Conservation (phyloP, 1,284 basidiomycete genomes). For the Boletus mariae region DNA sequence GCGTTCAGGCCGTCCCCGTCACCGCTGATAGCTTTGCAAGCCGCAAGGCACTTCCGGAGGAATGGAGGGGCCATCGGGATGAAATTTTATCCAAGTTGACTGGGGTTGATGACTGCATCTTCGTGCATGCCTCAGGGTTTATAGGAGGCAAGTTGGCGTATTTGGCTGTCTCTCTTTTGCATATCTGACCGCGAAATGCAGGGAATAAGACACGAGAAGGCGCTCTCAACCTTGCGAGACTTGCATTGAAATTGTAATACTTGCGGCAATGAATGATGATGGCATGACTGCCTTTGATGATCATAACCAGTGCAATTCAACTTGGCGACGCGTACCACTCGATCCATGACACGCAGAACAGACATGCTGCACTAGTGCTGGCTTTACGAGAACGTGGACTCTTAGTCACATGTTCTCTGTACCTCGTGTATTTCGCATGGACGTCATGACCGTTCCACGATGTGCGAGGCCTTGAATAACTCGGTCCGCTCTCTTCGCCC, state of each 20-base stretch:
- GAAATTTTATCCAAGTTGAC: slow-evolving; percentile 70
- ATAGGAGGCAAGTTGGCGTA: slow-evolving; percentile 71
- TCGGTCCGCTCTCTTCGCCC: slow-evolving; percentile 6
- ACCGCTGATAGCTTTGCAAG: slow-evolving; percentile 84
- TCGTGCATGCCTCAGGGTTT: slow-evolving; percentile 94
- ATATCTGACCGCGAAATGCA: slow-evolving; percentile 30
- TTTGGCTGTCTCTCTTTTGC: background rate
- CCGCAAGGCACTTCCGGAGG: slow-evolving; percentile 88
- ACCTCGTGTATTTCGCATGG: slow-evolving; percentile 36
- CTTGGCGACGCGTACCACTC: slow-evolving; percentile 9
- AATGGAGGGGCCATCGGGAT: slow-evolving; percentile 91
- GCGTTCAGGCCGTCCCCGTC: slow-evolving; percentile 89
- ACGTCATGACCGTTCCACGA: slow-evolving; percentile 25
- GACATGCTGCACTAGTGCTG: slow-evolving; percentile 17
- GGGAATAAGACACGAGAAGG: slow-evolving; percentile 93
- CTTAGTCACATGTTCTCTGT: slow-evolving; percentile 6
- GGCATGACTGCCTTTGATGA: slow-evolving; percentile 14
- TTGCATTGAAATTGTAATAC: slow-evolving; percentile 48
- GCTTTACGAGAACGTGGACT: slow-evolving; percentile 12
- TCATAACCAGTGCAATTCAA: slow-evolving; percentile 8
- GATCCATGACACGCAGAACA: slow-evolving; percentile 11
- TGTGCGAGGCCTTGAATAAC: slow-evolving; percentile 22
- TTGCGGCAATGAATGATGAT: slow-evolving; percentile 18
- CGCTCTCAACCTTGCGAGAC: slow-evolving; percentile 75
- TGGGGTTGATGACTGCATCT: slow-evolving; percentile 83